A percentile compares a stretch with the other conserved stretches of the same genome.
Evolutionary conservation across 306 rosid species (phyloP).

Genomic region (Gleditsia sinensis): DNA sequence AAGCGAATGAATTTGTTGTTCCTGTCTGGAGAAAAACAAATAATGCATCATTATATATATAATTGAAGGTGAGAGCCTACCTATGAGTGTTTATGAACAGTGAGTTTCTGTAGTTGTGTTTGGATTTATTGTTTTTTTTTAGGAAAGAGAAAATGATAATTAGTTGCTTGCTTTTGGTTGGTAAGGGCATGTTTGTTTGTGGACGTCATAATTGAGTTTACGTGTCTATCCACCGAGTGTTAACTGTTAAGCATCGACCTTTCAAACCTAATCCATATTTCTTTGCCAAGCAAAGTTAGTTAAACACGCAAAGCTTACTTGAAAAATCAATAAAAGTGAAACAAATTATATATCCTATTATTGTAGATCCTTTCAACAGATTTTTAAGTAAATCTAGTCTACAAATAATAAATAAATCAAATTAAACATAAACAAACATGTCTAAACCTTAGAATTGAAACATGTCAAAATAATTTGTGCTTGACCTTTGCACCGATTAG

Average conservation of each 20-base stretch:
- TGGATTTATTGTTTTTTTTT: background rate
- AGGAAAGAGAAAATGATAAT: background rate
- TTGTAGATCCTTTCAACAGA: too few relatives aligned
- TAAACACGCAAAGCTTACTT: too few relatives aligned
- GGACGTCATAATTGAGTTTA: constrained; percentile 17
- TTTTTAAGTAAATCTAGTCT: too few relatives aligned
- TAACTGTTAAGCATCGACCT: background rate
- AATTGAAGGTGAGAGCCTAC: background rate
- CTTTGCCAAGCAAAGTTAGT: background rate
- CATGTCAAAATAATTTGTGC: too few relatives aligned
- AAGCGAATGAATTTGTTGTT: too few relatives aligned
- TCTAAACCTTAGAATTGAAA: too few relatives aligned
- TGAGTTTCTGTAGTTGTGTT: background rate
- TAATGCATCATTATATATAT: background rate
- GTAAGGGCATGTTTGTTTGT: constrained; percentile 7
- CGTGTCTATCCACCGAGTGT: background rate
- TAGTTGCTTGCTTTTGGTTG: constrained; percentile 4
- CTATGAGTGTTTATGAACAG: background rate
- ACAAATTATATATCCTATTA: too few relatives aligned
- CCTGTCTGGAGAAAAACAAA: background rate
- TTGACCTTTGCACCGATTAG: constrained; percentile 28
- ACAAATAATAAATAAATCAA: too few relatives aligned
- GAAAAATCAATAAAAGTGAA: too few relatives aligned
- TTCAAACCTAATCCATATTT: background rate
- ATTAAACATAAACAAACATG: too few relatives aligned